These are phyloP conservation scores for Stipa capillata DNA, from an alignment of 176 grass and related monocot species.

Conservation along the genomic window DNA sequence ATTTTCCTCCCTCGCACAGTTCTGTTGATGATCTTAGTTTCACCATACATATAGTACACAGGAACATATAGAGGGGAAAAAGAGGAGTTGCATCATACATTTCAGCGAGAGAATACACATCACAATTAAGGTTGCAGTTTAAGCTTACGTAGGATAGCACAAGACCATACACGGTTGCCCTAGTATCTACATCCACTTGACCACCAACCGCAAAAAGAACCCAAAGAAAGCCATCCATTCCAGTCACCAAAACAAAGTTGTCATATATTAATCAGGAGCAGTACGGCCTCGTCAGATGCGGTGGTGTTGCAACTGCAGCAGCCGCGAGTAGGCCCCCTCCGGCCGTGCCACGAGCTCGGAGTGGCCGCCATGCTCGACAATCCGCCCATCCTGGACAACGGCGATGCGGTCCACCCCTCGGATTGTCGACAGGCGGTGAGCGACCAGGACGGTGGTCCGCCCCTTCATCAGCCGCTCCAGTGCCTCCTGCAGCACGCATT, in stretches of 20 bases:
- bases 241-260: background rate
- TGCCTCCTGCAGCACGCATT: conserved; percentile 91
- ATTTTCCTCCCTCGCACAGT: too few species aligned
- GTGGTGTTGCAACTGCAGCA: conserved; percentile 85
- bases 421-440: conserved; percentile 85
- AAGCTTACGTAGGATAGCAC: background rate
- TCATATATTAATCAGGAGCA: conserved; percentile 5
- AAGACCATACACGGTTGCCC: conserved; percentile 18
- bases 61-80: background rate
- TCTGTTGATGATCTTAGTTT: too few species aligned
- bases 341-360: conserved; percentile 58
- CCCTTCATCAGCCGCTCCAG: conserved; percentile 97
- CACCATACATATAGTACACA: background rate
- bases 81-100: background rate
- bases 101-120: conserved; percentile 15
- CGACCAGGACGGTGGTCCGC: conserved; percentile 78
- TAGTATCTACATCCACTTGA: conserved; percentile 59
- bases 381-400: conserved; percentile 82
- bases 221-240: background rate
- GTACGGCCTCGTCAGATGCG: conserved; percentile 25
- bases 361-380: conserved; percentile 90
- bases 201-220: conserved; percentile 4
- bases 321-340: conserved; percentile 67
- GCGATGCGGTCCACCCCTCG: conserved; percentile 88
- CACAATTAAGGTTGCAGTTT: background rate